Evolutionary conservation across 2,329 filamentous ascomycete genomes (phyloP), one percentile per base, ranked within the genome.

Genomic region (Aspergillus sp.): DNA sequence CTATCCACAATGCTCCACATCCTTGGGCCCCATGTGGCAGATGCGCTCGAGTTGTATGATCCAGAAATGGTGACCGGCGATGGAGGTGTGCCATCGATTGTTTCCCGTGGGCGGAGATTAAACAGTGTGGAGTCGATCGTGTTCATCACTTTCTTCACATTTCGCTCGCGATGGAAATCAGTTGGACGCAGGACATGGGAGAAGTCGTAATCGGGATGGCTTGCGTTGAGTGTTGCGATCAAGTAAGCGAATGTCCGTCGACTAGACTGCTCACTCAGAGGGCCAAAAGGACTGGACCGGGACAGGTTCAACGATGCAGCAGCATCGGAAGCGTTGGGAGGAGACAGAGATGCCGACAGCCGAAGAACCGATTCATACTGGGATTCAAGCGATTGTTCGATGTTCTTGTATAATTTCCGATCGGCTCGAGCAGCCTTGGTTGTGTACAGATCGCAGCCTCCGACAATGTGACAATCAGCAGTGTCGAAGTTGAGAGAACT

Each of bases 201-300:
- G 69, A 98, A 98, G 67, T 98, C 93, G 67, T 98, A 97, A 68
- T 98, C 88, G 2, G 88, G 83, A 69, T 98, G 91, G 46, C 88
- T 95, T 5, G 93, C 93, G 62, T 98, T 98, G 31, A 98, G 75
- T 0, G 91, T 97, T 32, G 93, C 93, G 56, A 98, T 97, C 40
- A 98, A 73, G 66, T 97, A 97, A 36, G 93, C 90, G 68, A 95
- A 97, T 0, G 88, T 95, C 54, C 91, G 83, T 32, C 93, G 86
- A 61, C 89, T 93, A 37, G 88, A 88, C 39, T 90, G 82, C 58
- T 96, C 87, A 48, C 87, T 90, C 46, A 98, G 78, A 11, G 88
- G 86, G 12, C 93, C 93, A 60, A 98, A 98, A 3, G 93, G 88
- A 62, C 89, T 95, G 6, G 89, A 88, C 47, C 89, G 83, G 7